Evolutionary conservation across 2,329 filamentous ascomycete species (phyloP).

Genomic region (Nannizzia gypsea): DNA sequence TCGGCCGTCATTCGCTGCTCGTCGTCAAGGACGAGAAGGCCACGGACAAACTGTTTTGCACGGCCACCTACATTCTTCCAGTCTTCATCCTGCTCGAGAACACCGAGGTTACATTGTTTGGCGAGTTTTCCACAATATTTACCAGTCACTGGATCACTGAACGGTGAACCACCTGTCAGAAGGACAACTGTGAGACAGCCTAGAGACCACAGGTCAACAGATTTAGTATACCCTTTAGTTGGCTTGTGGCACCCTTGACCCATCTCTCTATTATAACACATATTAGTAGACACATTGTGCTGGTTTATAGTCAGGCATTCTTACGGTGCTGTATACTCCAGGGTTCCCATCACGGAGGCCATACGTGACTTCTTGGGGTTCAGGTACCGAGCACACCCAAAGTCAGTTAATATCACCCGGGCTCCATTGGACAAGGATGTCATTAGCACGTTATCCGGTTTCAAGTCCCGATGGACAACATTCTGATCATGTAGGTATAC

Average conservation of each 20-base stretch:
- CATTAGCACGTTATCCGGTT: slow-evolving; percentile 53
- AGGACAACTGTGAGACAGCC: slow-evolving; percentile 44
- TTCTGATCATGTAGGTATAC: slow-evolving; percentile 44
- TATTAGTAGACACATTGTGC: slow-evolving; percentile 3
- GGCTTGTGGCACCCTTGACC: not conserved
- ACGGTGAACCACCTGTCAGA: slow-evolving; percentile 40
- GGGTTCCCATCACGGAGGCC: slow-evolving; percentile 44
- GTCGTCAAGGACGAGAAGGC: slow-evolving; percentile 42
- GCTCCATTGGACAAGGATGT: slow-evolving; percentile 40
- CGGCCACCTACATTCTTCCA: slow-evolving; percentile 35
- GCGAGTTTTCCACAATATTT: slow-evolving; percentile 23
- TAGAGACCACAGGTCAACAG: slow-evolving; percentile 53
- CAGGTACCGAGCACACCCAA: slow-evolving; percentile 42
- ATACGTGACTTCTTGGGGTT: slow-evolving; percentile 32
- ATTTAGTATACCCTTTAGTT: slow-evolving; percentile 39
- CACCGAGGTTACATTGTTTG: slow-evolving; percentile 31
- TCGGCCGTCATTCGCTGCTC: slow-evolving; percentile 39
- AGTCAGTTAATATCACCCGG: slow-evolving; percentile 49
- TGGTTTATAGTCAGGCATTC: slow-evolving; percentile 20
- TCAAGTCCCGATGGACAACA: slow-evolving; percentile 51
- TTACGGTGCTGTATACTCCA: slow-evolving; percentile 49
- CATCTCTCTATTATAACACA: slow-evolving; percentile 17
- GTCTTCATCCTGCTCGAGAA: slow-evolving; percentile 32
- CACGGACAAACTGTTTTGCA: slow-evolving; percentile 43
- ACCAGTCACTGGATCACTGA: slow-evolving; percentile 27